Percentiles rank a stretch among this genome's conserved stretches.
These are phyloP conservation scores for Schizochytrium sp. DNA, from an alignment of 108 stramenopile species.

Conservation along the genomic window DNA sequence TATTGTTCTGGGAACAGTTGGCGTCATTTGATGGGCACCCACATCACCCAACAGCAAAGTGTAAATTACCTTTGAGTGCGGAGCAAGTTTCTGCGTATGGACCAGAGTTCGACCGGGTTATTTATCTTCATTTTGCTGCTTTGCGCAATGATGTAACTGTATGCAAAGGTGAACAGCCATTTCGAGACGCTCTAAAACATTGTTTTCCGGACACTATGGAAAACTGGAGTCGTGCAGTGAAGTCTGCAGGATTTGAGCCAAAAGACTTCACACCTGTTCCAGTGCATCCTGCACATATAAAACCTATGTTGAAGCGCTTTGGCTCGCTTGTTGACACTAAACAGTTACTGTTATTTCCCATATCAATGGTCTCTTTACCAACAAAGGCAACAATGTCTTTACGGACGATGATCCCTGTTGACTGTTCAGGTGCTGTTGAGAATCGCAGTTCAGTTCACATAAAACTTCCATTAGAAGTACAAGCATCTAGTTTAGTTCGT, in stretches of 20 bases:
- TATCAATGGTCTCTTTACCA: neutral
- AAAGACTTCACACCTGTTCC: neutral
- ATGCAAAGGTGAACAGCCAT: neutral
- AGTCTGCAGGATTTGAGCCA: neutral
- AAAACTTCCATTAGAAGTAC: neutral
- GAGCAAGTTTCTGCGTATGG: neutral
- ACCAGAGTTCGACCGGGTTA: neutral
- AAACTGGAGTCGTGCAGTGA: neutral
- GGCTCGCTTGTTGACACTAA: neutral
- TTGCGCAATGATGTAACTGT: neutral
- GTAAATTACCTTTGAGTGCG: neutral
- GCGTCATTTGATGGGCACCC: conserved; percentile 18
- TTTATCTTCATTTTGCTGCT: neutral
- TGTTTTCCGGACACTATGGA: neutral
- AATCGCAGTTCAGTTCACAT: neutral
- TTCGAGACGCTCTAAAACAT: neutral
- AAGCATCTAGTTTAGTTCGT: conserved; percentile 9
- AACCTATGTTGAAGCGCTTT: neutral
- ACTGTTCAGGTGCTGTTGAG: neutral
- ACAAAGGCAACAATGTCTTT: neutral
- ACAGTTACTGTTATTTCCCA: neutral
- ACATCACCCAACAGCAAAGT: neutral
- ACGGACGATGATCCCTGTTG: neutral
- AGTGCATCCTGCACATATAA: conserved; percentile 6
- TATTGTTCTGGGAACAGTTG: conserved; percentile 12